A percentile compares a stretch with the other conserved stretches of the same genome.
Conservation (phyloP, 805 yeast genomes). For the Lachancea thermotolerans region DNA sequence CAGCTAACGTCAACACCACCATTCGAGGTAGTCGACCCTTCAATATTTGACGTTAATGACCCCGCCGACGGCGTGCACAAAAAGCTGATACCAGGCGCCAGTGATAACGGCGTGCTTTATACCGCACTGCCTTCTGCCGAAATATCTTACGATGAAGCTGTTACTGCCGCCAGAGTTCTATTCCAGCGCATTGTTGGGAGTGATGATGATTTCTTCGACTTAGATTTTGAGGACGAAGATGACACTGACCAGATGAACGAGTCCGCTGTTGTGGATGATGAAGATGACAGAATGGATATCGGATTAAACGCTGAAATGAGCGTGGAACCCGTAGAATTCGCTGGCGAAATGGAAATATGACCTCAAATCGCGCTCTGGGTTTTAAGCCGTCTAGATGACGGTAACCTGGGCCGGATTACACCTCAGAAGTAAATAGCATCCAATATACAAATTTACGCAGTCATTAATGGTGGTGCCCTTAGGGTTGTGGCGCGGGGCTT, state of each 20-base stretch:
- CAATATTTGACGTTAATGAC: conserved; percentile 33
- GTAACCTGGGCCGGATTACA: not conserved
- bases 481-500: too few species aligned
- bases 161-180: conserved; percentile 69
- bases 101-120: conserved; percentile 43
- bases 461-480: too few species aligned
- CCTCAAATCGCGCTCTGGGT: conserved; percentile 1
- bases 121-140: conserved; percentile 75
- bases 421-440: not conserved
- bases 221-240: conserved; percentile 93
- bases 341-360: conserved; percentile 35
- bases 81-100: conserved; percentile 32
- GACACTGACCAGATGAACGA: conserved; percentile 41
- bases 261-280: conserved; percentile 28
- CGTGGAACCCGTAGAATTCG: conserved; percentile 34
- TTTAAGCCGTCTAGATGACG: not conserved
- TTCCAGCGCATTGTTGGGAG: conserved; percentile 82
- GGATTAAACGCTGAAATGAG: conserved; percentile 15
- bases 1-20: conserved; percentile 54
- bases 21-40: conserved; percentile 43
- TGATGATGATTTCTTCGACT: conserved; percentile 92
- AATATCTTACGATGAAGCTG: conserved; percentile 83
- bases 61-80: conserved; percentile 20
- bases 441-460: not conserved
- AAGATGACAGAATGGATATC: conserved; percentile 25